Conservation (phyloP, 345 rosid genomes). For the Syzygium aqueum region DNA sequence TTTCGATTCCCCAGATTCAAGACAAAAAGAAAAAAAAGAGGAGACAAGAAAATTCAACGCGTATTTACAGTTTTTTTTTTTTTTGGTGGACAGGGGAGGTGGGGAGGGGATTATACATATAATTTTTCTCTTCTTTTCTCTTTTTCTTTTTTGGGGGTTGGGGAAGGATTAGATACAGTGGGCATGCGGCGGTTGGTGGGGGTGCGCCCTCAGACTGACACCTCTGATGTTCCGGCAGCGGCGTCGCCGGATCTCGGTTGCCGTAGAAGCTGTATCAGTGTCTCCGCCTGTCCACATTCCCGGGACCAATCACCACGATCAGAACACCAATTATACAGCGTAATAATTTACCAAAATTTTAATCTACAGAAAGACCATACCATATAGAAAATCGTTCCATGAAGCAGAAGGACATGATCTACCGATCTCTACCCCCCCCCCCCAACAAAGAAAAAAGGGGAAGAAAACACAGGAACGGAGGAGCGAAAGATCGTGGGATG, state of each 20-base stretch:
- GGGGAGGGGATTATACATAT: neutral
- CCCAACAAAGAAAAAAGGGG: too few relatives aligned
- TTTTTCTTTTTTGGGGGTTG: neutral
- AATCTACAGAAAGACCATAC: neutral
- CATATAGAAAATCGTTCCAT: too few relatives aligned
- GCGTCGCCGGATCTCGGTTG: slow-evolving; percentile 77
- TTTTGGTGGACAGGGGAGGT: neutral
- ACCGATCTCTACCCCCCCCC: neutral
- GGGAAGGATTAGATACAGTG: neutral
- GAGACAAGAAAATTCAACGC: neutral
- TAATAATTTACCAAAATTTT: neutral
- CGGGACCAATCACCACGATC: neutral
- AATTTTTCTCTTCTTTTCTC: neutral
- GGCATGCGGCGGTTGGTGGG: neutral
- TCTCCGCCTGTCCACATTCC: slow-evolving; percentile 57
- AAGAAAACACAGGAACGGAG: too few relatives aligned
- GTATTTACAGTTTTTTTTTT: neutral
- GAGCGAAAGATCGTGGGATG: neutral
- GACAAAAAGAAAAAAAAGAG: neutral
- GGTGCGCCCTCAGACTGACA: neutral
- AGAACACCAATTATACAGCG: neutral
- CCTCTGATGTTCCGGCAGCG: slow-evolving; percentile 17
- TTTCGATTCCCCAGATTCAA: neutral
- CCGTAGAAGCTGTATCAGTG: slow-evolving; percentile 68
- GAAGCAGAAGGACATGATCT: neutral